Conservation (phyloP, 768 basidiomycete species). For the Filobasidium wieringae region DNA sequence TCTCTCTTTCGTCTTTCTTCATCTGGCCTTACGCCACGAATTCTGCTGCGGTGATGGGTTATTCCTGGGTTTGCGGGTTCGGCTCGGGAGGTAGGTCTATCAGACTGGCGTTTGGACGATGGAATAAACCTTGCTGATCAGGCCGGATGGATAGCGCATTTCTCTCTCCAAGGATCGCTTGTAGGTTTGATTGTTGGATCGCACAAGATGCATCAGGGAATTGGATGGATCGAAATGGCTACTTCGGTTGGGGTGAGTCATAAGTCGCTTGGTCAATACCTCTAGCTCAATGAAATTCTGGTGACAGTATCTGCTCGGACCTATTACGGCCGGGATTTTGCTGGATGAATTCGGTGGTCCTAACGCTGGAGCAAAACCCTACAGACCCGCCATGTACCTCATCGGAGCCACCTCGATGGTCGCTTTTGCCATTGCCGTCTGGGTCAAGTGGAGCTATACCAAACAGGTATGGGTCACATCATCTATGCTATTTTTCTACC, state of each 20-base stretch:
- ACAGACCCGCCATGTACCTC: constrained; percentile 16
- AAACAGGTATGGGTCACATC: constrained; percentile 1
- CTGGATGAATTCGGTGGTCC: constrained; percentile 19
- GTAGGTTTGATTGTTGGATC: constrained; percentile 15
- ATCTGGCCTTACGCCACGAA: constrained; percentile 16
- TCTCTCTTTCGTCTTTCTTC: constrained; percentile 9
- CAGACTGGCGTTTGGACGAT: too few species aligned
- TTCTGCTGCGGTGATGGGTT: constrained; percentile 8
- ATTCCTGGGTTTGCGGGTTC: not conserved
- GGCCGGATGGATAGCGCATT: constrained; percentile 17
- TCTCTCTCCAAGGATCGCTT: constrained; percentile 15
- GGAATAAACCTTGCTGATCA: too few species aligned
- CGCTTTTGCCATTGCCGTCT: constrained; percentile 1
- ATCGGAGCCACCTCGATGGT: constrained; percentile 6
- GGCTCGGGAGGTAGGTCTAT: not conserved
- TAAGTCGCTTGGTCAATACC: not conserved
- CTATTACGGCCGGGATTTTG: constrained; percentile 16
- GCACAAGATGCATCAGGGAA: constrained; percentile 13
- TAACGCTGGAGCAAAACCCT: constrained; percentile 13
- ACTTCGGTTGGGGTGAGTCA: constrained; percentile 9
- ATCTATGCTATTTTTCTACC: too few species aligned
- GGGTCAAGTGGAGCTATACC: constrained; percentile 3
- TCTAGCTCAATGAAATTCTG: not conserved
- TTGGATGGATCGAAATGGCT: constrained; percentile 16
- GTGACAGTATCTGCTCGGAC: constrained; percentile 13